Evolutionary conservation across 2,329 filamentous ascomycete genomes (phyloP).

Genomic region (Colletotrichum eremochloae): DNA sequence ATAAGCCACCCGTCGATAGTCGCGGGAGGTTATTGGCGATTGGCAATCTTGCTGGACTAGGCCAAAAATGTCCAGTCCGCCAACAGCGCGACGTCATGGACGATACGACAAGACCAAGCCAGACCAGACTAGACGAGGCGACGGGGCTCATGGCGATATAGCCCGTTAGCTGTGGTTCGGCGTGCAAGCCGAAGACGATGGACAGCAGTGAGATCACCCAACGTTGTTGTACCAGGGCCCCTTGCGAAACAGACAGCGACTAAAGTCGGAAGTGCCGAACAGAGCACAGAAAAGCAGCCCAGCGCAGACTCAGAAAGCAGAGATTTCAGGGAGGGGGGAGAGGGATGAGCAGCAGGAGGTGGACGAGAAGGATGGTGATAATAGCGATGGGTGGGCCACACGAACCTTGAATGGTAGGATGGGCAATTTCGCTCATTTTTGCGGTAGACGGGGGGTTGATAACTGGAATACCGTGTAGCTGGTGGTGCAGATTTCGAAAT

Average conservation of each 20-base stretch:
- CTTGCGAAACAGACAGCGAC: slow-evolving; percentile 9
- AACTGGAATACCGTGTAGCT: slow-evolving; percentile 22
- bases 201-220: slow-evolving; percentile 19
- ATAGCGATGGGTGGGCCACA: slow-evolving; percentile 41
- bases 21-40: slow-evolving; percentile 23
- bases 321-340: neutral
- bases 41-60: slow-evolving; percentile 16
- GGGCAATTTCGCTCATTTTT: slow-evolving; percentile 68
- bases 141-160: slow-evolving; percentile 11
- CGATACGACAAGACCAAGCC: neutral
- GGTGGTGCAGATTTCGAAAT: slow-evolving; percentile 29
- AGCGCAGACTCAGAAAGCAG: neutral
- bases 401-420: slow-evolving; percentile 71
- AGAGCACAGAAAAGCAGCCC: neutral
- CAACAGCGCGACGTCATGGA: slow-evolving; percentile 13
- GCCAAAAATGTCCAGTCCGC: slow-evolving; percentile 1
- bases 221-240: slow-evolving; percentile 10
- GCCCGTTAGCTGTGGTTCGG: slow-evolving; percentile 5
- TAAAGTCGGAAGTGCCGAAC: slow-evolving; percentile 6
- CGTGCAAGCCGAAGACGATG: slow-evolving; percentile 9
- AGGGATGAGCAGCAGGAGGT: neutral
- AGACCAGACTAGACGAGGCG: neutral
- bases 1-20: slow-evolving; percentile 40
- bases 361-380: slow-evolving; percentile 8
- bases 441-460: slow-evolving; percentile 31